These are phyloP conservation scores for Trichoderma arundinaceum DNA, from an alignment of 2,329 filamentous ascomycete genomes.

Conservation along the genomic window DNA sequence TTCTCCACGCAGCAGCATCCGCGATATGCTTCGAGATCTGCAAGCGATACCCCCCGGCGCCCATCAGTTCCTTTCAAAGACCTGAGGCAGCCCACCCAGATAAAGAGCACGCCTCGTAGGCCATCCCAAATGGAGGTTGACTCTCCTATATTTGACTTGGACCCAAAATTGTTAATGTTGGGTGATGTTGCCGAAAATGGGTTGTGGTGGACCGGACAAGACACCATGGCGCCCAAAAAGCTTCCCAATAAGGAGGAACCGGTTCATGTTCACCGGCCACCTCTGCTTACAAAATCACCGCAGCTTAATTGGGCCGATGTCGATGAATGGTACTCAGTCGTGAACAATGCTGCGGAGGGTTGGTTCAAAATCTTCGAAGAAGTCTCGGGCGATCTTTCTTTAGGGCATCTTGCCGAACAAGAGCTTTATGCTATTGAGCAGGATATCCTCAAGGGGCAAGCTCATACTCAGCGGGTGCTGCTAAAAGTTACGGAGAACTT, in stretches of 20 bases:
- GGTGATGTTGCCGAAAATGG: constrained; percentile 82
- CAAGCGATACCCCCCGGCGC: constrained; percentile 39
- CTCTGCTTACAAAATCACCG: constrained; percentile 54
- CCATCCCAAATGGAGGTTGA: constrained; percentile 36
- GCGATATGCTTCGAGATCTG: constrained; percentile 42
- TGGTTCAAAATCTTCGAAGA: constrained; percentile 69
- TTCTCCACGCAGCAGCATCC: constrained; percentile 63
- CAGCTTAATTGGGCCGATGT: constrained; percentile 77
- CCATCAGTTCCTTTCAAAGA: constrained; percentile 38
- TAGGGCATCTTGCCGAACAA: constrained; percentile 44
- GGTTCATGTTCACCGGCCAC: constrained; percentile 26
- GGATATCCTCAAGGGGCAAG: constrained; percentile 62
- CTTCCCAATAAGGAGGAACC: constrained; percentile 35
- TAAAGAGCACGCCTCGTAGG: constrained; percentile 38
- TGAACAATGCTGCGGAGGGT: constrained; percentile 69
- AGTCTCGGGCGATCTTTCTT: constrained; percentile 44
- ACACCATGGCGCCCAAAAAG: constrained; percentile 40
- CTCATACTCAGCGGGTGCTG: constrained; percentile 71
- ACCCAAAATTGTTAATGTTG: constrained; percentile 75
- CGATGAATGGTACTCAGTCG: constrained; percentile 73
- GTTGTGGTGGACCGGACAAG: constrained; percentile 75
- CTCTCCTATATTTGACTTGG: constrained; percentile 57
- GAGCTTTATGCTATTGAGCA: constrained; percentile 54
- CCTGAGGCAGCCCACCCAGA: constrained; percentile 37
- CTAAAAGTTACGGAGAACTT: constrained; percentile 80